phyloP scores from a whole-genome alignment of 306 rosid genomes.

The Spatholobus suberectus region DNA sequence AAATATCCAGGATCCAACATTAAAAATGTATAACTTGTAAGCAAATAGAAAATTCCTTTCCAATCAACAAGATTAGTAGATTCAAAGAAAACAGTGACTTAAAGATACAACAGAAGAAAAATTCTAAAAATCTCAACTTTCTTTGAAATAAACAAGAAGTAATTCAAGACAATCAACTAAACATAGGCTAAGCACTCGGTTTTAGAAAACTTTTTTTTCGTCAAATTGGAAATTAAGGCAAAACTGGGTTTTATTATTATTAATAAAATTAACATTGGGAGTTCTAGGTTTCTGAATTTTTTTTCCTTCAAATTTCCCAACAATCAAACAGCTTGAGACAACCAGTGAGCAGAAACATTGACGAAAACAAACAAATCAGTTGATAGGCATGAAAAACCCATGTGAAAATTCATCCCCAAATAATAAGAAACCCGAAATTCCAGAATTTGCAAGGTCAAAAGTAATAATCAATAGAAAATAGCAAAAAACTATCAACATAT shows the following conservation, averaged over 20 bases:
- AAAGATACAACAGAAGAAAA: neutral
- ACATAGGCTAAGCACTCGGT: neutral
- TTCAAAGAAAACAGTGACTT: constrained; percentile 23
- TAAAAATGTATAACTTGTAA: constrained; percentile 47
- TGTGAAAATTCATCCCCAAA: neutral
- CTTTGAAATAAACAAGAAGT: neutral
- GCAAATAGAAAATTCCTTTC: constrained; percentile 45
- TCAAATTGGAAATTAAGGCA: neutral
- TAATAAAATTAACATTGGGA: neutral
- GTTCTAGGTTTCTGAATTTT: constrained; percentile 16
- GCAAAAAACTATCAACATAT: neutral
- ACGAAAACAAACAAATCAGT: constrained; percentile 21
- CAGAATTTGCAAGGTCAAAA: neutral
- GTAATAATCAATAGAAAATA: neutral
- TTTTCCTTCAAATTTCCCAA: constrained; percentile 9
- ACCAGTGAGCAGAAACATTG: neutral
- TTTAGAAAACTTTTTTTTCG: neutral
- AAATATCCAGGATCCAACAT: constrained; percentile 37
- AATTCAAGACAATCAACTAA: too few species aligned
- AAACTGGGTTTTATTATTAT: neutral
- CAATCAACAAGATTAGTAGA: constrained; percentile 47
- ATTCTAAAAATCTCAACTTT: too few species aligned
- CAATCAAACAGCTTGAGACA: constrained; percentile 31
- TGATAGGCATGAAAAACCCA: neutral
- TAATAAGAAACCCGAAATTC: neutral